Conservation (phyloP, 2,329 filamentous ascomycete species). For the Fusarium sacchari region DNA sequence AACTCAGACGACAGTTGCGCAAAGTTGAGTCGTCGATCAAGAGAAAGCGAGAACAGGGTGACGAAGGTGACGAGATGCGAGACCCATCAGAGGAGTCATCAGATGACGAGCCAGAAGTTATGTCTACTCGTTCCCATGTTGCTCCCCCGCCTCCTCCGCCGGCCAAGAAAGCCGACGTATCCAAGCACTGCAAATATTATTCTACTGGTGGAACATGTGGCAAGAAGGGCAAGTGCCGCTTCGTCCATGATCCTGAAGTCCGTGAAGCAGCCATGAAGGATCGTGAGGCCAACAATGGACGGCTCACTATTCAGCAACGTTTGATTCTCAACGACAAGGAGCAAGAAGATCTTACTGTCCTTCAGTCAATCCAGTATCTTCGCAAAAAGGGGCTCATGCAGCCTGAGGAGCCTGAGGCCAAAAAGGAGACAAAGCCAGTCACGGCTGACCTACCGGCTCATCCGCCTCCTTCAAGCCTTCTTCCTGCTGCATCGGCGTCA, state of each 20-base stretch:
- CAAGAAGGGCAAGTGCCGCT: constrained; percentile 80
- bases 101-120: constrained; percentile 68
- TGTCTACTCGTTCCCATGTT: constrained; percentile 58
- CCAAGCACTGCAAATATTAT: constrained; percentile 76
- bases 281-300: constrained; percentile 71
- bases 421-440: constrained; percentile 32
- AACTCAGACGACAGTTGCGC: constrained; percentile 70
- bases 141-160: constrained; percentile 54
- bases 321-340: constrained; percentile 74
- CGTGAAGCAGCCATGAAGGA: constrained; percentile 71
- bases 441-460: constrained; percentile 24
- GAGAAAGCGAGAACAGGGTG: constrained; percentile 73
- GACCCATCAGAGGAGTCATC: constrained; percentile 62
- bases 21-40: constrained; percentile 77
- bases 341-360: constrained; percentile 72
- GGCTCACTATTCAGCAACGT: constrained; percentile 73
- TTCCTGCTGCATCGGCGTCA: constrained; percentile 53
- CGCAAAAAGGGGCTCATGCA: constrained; percentile 67
- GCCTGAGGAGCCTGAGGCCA: constrained; percentile 28
- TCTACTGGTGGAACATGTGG: constrained; percentile 75
- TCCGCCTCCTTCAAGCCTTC: constrained; percentile 44
- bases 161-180: constrained; percentile 67
- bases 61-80: constrained; percentile 74
- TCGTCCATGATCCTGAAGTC: constrained; percentile 72
- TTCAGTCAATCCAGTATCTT: constrained; percentile 73